phyloP scores from a whole-genome alignment of 176 grass and related monocot genomes.

The Rhipidocladum racemiflorum region DNA sequence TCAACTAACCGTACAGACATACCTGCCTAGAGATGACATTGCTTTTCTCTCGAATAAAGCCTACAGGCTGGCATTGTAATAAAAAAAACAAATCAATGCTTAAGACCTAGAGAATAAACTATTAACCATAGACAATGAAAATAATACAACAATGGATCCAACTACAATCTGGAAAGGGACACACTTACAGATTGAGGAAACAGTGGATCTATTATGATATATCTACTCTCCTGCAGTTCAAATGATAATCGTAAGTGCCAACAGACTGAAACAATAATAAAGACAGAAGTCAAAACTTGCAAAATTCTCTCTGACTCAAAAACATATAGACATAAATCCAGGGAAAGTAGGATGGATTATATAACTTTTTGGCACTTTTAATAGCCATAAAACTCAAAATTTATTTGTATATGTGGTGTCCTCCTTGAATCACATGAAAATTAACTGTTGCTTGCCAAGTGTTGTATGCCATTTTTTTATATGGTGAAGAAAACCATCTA shows the following conservation, averaged over 20 bases:
- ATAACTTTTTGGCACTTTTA: background rate
- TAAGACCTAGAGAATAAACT: background rate
- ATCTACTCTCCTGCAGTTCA: constrained; percentile 81
- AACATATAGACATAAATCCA: background rate
- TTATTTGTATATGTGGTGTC: background rate
- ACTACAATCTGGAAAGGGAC: constrained; percentile 8
- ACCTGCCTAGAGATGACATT: constrained; percentile 94
- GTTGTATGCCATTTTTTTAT: background rate
- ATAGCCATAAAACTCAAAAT: background rate
- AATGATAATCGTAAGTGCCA: constrained; percentile 12
- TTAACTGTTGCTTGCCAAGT: background rate
- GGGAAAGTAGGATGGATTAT: background rate
- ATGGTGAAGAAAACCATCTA: background rate
- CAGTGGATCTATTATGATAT: constrained; percentile 80
- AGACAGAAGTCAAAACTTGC: background rate
- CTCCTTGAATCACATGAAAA: background rate
- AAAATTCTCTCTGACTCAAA: background rate
- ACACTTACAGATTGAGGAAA: constrained; percentile 74
- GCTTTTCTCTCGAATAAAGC: constrained; percentile 86
- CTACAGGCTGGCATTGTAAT: constrained; percentile 56
- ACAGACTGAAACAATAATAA: background rate
- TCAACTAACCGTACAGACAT: constrained; percentile 12
- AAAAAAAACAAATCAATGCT: constrained; percentile 34
- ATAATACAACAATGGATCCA: background rate
- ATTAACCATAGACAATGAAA: background rate